Conservation (phyloP, 2,329 filamentous ascomycete species). For the Leptoxyphium fumago region DNA sequence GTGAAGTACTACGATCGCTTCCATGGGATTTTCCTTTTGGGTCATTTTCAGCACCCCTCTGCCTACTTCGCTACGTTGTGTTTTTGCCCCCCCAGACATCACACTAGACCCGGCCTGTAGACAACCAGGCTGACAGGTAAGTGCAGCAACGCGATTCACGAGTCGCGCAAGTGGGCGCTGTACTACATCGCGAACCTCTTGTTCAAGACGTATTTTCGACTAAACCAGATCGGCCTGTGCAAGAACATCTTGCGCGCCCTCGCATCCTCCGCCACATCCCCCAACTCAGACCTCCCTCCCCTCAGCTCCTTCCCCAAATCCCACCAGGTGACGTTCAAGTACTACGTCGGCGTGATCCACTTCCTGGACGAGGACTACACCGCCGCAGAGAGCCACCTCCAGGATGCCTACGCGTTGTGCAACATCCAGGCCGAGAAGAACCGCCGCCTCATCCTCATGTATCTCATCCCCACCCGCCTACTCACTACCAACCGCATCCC, state of each 20-base stretch:
- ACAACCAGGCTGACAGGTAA: conserved; percentile 10
- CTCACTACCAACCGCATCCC: conserved; percentile 78
- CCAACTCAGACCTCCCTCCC: conserved; percentile 54
- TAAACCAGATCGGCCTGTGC: conserved; percentile 78
- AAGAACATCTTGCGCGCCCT: conserved; percentile 81
- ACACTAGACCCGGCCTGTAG: conserved; percentile 6
- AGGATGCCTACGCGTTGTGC: conserved; percentile 69
- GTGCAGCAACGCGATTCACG: conserved; percentile 59
- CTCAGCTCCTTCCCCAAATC: conserved; percentile 71
- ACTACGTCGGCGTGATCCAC: conserved; percentile 83
- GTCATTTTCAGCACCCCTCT: neutral
- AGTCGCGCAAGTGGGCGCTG: conserved; percentile 94
- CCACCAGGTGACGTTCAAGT: conserved; percentile 90
- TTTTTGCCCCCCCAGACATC: no score
- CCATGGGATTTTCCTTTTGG: neutral
- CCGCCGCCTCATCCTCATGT: conserved; percentile 83
- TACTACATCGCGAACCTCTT: conserved; percentile 89
- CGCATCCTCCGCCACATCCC: conserved; percentile 47
- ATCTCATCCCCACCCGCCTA: conserved; percentile 85
- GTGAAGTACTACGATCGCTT: conserved; percentile 13
- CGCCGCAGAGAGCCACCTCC: conserved; percentile 66
- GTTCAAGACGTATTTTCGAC: conserved; percentile 91
- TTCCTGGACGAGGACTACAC: conserved; percentile 91
- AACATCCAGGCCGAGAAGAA: conserved; percentile 59
- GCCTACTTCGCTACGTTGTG: no score